Evolutionary conservation across 2,329 filamentous ascomycete genomes (phyloP), one percentile per base, ranked within the genome.

Genomic region (Penicillium glabrum): DNA sequence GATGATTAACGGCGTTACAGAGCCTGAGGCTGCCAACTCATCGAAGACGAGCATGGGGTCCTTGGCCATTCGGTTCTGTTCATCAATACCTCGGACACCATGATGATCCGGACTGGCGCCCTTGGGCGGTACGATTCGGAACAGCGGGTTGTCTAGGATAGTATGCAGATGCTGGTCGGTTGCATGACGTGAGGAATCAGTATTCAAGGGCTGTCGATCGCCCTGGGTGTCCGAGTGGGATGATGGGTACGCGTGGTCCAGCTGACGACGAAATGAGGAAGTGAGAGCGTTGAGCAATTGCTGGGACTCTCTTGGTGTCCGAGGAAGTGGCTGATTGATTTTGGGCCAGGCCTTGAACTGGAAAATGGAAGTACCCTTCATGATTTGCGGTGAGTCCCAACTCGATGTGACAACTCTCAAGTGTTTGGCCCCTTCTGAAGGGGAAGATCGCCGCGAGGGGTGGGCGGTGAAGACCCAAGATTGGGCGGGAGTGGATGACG

Each of bases 201-300:
- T 56, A 50, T 72, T 66, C 35, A 60, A 62, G 35, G 65, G 57
- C 16, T 60, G 46, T 46, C 58, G 59, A 54, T 61, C 59, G 29
- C 53, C 55, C 49, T 61, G 52, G 14, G 61, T 58, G 49, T 63
- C 33, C 14, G 56, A 54, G 41, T 60, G 58, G n/a, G 65, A 61
- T 31, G 69, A 66, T 19, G 80, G 82, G 72, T 87, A 82, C 57
- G 83, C 80, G 52, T 76, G 78, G 65, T 89, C 85, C 43, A 89
- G 80, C 57, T 88, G 84, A 49, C 80, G 77, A 62, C 84, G 80
- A 69, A 89, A 89, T 13, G 85, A 88, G 41, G 79, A 80, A 23
- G 84, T 87, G 61, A 89, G 79, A 21, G 85, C 77, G 52, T 77
- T 80, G 41, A 89, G 79, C 8, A 89, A 76, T 63, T 84, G 81